Base-by-base conservation (phyloP, 2,329 filamentous ascomycete genomes). In the Aspergillus novoparasiticus region DNA sequence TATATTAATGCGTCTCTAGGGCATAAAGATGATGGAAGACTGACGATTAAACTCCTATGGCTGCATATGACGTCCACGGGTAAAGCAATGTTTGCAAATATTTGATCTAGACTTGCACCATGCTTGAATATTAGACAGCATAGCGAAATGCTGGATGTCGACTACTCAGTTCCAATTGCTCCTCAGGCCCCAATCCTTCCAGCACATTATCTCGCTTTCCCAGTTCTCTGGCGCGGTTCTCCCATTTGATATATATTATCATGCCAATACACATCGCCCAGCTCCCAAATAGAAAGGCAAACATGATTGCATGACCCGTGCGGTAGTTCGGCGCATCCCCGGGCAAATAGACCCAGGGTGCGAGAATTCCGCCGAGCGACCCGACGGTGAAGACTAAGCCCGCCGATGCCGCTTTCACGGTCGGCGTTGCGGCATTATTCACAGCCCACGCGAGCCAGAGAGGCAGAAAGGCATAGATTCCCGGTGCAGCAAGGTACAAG, bases 71-170 rank as follows among this genome's bases (percentile, higher is more conserved):
- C 14, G 32, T 34, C 10, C 11, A 34, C 4, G 11, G 14, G 34
- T 16, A 36, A 36, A 14, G 14, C 14, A 14, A 36, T 16, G 6
- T 16, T 14, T 36, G 12, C 34, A 16, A 14, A 12, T 14, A 36
- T 16, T 14, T 4, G 14, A 36, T 36, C 34, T 36, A 36, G 16
- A 3, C 34, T 36, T 6, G 14, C 6, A 16, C 39, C 36, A 10
- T 4, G 39, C 26, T 43, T 32, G 50, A 26, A 54, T 50, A 8
- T 23, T 12, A 46, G 10, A 46, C 21, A 14, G 43, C 54, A 46
- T 58, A 61, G 23, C 60, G 46, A 50, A 61, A 61, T n/a, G 45
- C 60, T 28, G 55, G 60, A 28, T 61, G 60, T 11, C 54, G 54
- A 53, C 60, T 58, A 43, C 60, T 58, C 36, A 58, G n/a, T 26